These are phyloP conservation scores for Lophium mytilinum DNA, from an alignment of 495 filamentous ascomycete genomes.

Conservation along the genomic window DNA sequence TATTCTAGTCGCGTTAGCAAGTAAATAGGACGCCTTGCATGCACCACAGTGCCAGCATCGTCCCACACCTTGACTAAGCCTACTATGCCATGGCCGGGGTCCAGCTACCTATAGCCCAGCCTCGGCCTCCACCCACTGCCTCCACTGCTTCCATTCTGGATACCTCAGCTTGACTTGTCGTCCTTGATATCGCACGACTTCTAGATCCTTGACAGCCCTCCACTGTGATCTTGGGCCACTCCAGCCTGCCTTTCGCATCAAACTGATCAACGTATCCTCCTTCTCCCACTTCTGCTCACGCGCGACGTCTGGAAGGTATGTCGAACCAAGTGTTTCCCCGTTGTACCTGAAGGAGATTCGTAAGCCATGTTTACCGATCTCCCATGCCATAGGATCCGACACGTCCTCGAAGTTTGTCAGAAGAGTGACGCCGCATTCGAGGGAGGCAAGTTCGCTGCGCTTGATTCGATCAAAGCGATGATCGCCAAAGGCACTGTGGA, in stretches of 20 bases:
- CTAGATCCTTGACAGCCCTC: slow-evolving; percentile 59
- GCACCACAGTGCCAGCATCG: too few species aligned
- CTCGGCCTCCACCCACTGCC: slow-evolving; percentile 52
- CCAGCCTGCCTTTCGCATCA: slow-evolving; percentile 95
- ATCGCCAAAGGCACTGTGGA: slow-evolving; percentile 69
- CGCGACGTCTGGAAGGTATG: slow-evolving; percentile 88
- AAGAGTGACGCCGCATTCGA: slow-evolving; percentile 38
- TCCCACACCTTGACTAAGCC: too few species aligned
- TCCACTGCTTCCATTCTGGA: slow-evolving; percentile 67
- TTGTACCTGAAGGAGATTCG: slow-evolving; percentile 40
- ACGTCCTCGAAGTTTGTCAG: slow-evolving; percentile 41
- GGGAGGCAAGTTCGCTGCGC: slow-evolving; percentile 53
- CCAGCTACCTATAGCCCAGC: slow-evolving; percentile 81
- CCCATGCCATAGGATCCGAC: slow-evolving; percentile 72
- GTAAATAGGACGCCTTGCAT: too few species aligned
- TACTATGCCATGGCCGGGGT: too few species aligned
- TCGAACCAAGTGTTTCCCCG: slow-evolving; percentile 45
- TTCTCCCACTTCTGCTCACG: slow-evolving; percentile 92
- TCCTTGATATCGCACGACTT: slow-evolving; percentile 72
- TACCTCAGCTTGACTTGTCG: slow-evolving; percentile 59
- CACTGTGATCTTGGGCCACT: slow-evolving; percentile 57
- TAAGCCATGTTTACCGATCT: slow-evolving; percentile 74
- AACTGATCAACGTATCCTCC: slow-evolving; percentile 78
- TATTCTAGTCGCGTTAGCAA: too few species aligned
- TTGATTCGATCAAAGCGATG: slow-evolving; percentile 72